Evolutionary conservation across 305 asterid genomes (phyloP).

Genomic region (Fraxinus dipetala): DNA sequence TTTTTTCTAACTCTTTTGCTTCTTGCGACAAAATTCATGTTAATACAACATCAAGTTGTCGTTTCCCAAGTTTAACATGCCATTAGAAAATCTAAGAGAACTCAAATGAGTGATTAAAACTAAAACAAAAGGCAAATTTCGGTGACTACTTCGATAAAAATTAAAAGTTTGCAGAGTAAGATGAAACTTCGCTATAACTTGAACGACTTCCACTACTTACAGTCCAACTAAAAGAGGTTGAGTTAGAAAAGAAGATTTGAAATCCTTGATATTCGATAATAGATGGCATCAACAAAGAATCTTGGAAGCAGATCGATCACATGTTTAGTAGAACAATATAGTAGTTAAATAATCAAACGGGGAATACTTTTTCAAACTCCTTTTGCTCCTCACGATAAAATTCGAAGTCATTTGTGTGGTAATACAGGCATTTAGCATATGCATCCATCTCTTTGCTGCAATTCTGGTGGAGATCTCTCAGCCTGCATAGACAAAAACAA

Average conservation of each 20-base stretch:
- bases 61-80: background rate
- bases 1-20: constrained; percentile 72
- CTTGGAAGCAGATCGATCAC: background rate
- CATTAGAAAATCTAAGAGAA: background rate
- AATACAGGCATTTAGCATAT: constrained; percentile 84
- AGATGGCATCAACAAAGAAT: background rate
- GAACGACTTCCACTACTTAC: too few relatives aligned
- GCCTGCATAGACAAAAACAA: constrained; percentile 34
- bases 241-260: too few relatives aligned
- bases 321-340: constrained; percentile 4
- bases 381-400: constrained; percentile 76
- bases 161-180: too few relatives aligned
- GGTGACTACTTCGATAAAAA: too few relatives aligned
- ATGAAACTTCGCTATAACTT: too few relatives aligned
- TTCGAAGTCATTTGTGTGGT: constrained; percentile 81
- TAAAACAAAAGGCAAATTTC: too few relatives aligned
- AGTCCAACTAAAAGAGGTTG: too few relatives aligned
- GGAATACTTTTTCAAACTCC: constrained; percentile 75
- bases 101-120: too few relatives aligned
- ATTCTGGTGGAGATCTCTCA: constrained; percentile 74
- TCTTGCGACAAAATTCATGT: constrained; percentile 56
- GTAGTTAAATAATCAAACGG: constrained; percentile 26
- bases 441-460: constrained; percentile 71
- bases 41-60: background rate
- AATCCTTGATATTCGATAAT: background rate